Conservation (phyloP, 129 eudicot species). For the Flaveria trinervia region DNA sequence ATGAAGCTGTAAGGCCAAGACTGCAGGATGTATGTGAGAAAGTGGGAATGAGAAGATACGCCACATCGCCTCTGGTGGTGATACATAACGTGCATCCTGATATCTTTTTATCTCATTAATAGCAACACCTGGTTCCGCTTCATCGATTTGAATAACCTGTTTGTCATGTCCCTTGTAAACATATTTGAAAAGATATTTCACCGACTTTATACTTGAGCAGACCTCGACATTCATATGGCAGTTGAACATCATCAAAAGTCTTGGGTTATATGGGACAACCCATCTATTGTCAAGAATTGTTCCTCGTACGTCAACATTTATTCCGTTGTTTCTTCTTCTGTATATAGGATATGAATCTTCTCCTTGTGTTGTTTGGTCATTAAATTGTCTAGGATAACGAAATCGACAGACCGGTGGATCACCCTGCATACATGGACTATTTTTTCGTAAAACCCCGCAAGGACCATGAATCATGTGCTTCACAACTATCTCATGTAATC, state of each 20-base stretch:
- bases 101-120: slow-evolving; percentile 1
- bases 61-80: slow-evolving; percentile 19
- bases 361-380: too few relatives aligned
- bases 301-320: too few relatives aligned
- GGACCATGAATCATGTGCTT: slow-evolving; percentile 44
- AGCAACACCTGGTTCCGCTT: background rate
- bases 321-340: too few relatives aligned
- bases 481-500: slow-evolving; percentile 12
- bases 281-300: too few relatives aligned
- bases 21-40: slow-evolving; percentile 16
- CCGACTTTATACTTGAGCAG: background rate
- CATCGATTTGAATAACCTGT: slow-evolving; percentile 1
- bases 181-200: slow-evolving; percentile 29
- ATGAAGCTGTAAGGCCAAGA: too few relatives aligned
- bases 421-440: slow-evolving; percentile 4
- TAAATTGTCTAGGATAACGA: too few relatives aligned
- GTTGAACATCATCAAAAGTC: background rate
- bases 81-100: slow-evolving; percentile 20
- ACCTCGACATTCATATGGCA: background rate
- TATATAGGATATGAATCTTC: too few relatives aligned
- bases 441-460: background rate
- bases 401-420: too few relatives aligned
- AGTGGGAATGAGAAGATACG: slow-evolving; percentile 10
- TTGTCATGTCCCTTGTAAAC: background rate
- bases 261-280: too few relatives aligned